Evolutionary conservation across 345 rosid species (phyloP).

Genomic region (Cardamine resedifolia): DNA sequence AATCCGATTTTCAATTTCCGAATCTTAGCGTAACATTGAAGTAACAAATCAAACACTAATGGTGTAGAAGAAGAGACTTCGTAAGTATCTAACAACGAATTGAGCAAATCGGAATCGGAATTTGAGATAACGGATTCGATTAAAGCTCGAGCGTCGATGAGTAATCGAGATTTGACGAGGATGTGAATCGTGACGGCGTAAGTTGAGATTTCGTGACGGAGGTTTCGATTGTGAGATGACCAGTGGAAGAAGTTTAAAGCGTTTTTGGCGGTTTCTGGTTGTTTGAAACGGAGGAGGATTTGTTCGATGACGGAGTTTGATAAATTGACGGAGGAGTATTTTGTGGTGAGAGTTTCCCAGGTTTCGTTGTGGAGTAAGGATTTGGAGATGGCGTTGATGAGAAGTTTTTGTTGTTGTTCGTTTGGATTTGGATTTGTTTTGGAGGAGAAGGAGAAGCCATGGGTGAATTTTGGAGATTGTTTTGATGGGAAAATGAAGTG

Average conservation of each 20-base stretch:
- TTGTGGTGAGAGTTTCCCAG: conserved; percentile 60
- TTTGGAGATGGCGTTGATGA: conserved; percentile 41
- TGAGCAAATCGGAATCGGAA: conserved; percentile 39
- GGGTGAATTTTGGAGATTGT: not conserved
- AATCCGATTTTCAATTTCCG: conserved; percentile 61
- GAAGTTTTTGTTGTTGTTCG: too few relatives aligned
- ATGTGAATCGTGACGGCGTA: conserved; percentile 62
- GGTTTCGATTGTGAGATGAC: conserved; percentile 52
- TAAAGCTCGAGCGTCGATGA: conserved; percentile 63
- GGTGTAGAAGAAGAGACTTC: conserved; percentile 44
- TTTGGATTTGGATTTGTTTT: conserved; percentile 14
- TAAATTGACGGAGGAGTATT: conserved; percentile 43
- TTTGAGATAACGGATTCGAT: conserved; percentile 47
- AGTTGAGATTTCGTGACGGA: conserved; percentile 48
- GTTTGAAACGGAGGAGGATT: conserved; percentile 62
- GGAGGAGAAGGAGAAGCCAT: conserved; percentile 7
- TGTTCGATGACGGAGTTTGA: conserved; percentile 42
- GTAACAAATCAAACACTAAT: conserved; percentile 61
- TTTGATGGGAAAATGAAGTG: not conserved
- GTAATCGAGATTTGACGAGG: conserved; percentile 51
- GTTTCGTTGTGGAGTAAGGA: conserved; percentile 42
- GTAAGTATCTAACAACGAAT: conserved; percentile 54
- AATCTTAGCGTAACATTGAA: conserved; percentile 67
- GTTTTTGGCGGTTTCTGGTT: conserved; percentile 58
- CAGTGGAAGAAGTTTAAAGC: conserved; percentile 81